Conservation (phyloP, 371 early-diverging fungal genomes). For the Blakeslea trispora region DNA sequence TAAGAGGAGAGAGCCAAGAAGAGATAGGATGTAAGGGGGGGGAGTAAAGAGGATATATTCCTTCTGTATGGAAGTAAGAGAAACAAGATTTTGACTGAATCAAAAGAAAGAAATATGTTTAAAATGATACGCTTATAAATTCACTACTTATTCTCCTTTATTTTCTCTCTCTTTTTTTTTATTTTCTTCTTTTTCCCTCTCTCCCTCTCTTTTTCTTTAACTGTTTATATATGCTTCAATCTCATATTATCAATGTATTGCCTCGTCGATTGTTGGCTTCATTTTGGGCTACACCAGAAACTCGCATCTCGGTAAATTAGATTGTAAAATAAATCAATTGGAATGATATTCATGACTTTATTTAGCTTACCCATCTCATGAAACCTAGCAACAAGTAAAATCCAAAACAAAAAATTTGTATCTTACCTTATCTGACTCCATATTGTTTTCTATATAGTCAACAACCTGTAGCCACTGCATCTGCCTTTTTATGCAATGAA, state of each 20-base stretch:
- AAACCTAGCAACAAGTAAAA: conserved; percentile 1
- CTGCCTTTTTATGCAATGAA: conserved; percentile 68
- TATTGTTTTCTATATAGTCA: neutral
- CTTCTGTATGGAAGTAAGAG: conserved; percentile 7
- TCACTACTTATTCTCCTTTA: neutral
- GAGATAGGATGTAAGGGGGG: conserved; percentile 1
- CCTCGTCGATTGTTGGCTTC: conserved; percentile 39
- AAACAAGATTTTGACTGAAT: too few relatives aligned
- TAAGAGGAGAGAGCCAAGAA: conserved; percentile 1
- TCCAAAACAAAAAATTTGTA: too few relatives aligned
- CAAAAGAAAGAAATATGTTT: too few relatives aligned
- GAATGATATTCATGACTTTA: conserved; percentile 16
- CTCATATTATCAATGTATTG: conserved; percentile 43
- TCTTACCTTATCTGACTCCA: neutral
- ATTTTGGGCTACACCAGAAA: conserved; percentile 45
- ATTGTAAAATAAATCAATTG: neutral
- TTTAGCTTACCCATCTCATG: conserved; percentile 3
- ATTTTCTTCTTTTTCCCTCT: conserved; percentile 7
- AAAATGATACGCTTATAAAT: too few relatives aligned
- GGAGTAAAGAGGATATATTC: neutral
- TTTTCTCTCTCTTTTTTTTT: conserved; percentile 6
- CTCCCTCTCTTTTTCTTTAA: too few relatives aligned
- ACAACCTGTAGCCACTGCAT: conserved; percentile 44
- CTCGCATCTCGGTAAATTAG: conserved; percentile 38
- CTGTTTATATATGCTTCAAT: conserved; percentile 34